Base-by-base conservation (phyloP, 2,329 filamentous ascomycete genomes). In the Laburnicola sp. region DNA sequence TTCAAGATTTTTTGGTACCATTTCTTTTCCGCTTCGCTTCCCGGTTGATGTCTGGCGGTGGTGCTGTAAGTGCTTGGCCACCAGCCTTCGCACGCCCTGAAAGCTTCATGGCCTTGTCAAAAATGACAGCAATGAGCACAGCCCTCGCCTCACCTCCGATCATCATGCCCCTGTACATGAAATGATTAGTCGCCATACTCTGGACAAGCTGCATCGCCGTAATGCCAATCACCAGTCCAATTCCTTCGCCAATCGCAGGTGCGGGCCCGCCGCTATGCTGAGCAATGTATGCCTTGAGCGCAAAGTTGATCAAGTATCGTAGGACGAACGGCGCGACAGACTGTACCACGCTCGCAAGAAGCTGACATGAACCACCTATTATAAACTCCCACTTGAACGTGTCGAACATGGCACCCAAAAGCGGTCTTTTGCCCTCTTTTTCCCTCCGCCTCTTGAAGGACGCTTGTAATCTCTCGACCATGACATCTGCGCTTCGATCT, bases 141-240 rank as follows among this genome's bases (percentile, higher is more conserved):
- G 86, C 91, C 68, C 93, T 83, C 6, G 84, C 77, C 75, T 97
- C 87, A 0, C 91, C 94, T 56, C 93, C 94, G 34, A 95, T 84
- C 75, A 95, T 86, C 88, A 96, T 95, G 22, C 93, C 91, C 22
- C 86, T 85, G 66, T 93, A 97, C 66, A 97, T 87, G 75, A 96
- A 97, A 66, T 97, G 93, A 65, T 92, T 95, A 2, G 86, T 90
- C 25, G 85, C 84, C 57, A 96, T 66, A 69, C 88, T 93, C 73
- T 96, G 90, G 8, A 87, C 67, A 21, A 92, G 80, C 71, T 97
- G 92, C 90, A 97, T 94, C 36, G 81, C 71, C 0, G 89, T 91
- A 50, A 97, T 87, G 6, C 89, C 93, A 49, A 97, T 72, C 1
- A 91, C 91, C 28, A 96, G 77, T 0, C 92, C 93, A 49, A 97